Conservation (phyloP, 345 rosid genomes). For the Bretschneidera sinensis region DNA sequence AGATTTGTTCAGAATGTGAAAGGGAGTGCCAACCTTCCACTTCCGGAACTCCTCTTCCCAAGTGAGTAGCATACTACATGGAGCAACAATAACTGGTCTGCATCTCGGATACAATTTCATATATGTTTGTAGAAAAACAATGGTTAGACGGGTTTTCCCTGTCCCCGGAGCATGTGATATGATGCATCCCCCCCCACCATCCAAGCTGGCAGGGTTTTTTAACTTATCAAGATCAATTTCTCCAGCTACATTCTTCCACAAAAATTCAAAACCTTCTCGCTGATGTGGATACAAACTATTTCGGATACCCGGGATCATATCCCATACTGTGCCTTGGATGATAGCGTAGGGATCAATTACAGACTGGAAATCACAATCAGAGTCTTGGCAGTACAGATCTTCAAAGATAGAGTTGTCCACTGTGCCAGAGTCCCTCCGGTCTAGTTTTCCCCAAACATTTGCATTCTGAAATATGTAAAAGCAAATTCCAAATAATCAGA, state of each 20-base stretch:
- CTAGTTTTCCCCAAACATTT: constrained; percentile 18
- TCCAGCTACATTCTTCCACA: constrained; percentile 74
- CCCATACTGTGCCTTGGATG: constrained; percentile 57
- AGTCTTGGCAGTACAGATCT: constrained; percentile 14
- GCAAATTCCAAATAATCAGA: constrained; percentile 18
- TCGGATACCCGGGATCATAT: constrained; percentile 49
- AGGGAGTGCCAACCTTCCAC: constrained; percentile 53
- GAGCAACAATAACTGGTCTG: constrained; percentile 69
- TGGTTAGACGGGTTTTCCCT: constrained; percentile 72
- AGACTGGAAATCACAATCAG: constrained; percentile 1
- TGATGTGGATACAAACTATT: constrained; percentile 60
- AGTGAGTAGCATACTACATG: constrained; percentile 64
- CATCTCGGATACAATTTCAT: constrained; percentile 41
- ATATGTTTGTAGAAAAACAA: constrained; percentile 56
- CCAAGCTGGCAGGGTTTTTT: constrained; percentile 22
- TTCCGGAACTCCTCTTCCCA: constrained; percentile 80
- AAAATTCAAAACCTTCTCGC: constrained; percentile 68
- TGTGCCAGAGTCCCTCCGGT: constrained; percentile 7
- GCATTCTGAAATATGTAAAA: constrained; percentile 19
- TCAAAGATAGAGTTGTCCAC: constrained; percentile 11
- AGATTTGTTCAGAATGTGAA: constrained; percentile 50
- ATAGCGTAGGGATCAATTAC: constrained; percentile 10
- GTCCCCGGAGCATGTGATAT: constrained; percentile 90
- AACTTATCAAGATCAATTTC: constrained; percentile 42
- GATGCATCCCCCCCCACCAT: constrained; percentile 54